phyloP scores from a whole-genome alignment of 2,329 filamentous ascomycete species.

The Shiraia bambusicola region DNA sequence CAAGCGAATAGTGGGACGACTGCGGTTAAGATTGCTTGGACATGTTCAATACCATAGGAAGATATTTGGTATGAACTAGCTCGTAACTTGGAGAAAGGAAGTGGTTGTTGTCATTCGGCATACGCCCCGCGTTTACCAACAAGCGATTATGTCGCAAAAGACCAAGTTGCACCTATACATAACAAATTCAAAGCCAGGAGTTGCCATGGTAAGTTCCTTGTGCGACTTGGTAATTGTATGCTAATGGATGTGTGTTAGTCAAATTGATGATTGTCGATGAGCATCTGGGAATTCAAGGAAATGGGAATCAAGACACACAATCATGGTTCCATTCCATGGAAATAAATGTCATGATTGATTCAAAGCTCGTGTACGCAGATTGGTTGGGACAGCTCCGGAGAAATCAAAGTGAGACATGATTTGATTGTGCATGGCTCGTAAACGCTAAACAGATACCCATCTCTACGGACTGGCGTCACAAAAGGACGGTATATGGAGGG shows the following conservation, averaged over 20 bases:
- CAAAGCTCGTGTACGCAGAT: constrained; percentile 57
- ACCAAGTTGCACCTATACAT: constrained; percentile 67
- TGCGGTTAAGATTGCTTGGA: too few relatives aligned
- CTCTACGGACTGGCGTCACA: constrained; percentile 56
- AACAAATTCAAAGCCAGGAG: constrained; percentile 65
- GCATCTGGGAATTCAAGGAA: constrained; percentile 69
- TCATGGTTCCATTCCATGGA: constrained; percentile 78
- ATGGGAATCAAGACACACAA: constrained; percentile 79
- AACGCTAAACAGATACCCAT: constrained; percentile 53
- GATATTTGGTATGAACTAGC: too few relatives aligned
- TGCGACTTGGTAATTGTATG: too few relatives aligned
- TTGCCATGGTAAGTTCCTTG: constrained; percentile 57
- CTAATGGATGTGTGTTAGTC: constrained; percentile 43
- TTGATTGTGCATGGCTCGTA: background rate
- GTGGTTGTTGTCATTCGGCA: too few relatives aligned
- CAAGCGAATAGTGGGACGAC: too few relatives aligned
- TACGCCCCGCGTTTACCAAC: too few relatives aligned
- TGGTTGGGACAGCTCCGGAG: constrained; percentile 64
- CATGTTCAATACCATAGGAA: too few relatives aligned
- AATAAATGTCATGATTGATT: constrained; percentile 74
- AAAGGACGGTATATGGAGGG: constrained; percentile 65
- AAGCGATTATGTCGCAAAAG: constrained; percentile 75
- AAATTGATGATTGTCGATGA: constrained; percentile 76
- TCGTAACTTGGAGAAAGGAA: too few relatives aligned
- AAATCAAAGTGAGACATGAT: constrained; percentile 56